Conservation (phyloP, 257 asterid genomes). For the Linderniella brevidens region DNA sequence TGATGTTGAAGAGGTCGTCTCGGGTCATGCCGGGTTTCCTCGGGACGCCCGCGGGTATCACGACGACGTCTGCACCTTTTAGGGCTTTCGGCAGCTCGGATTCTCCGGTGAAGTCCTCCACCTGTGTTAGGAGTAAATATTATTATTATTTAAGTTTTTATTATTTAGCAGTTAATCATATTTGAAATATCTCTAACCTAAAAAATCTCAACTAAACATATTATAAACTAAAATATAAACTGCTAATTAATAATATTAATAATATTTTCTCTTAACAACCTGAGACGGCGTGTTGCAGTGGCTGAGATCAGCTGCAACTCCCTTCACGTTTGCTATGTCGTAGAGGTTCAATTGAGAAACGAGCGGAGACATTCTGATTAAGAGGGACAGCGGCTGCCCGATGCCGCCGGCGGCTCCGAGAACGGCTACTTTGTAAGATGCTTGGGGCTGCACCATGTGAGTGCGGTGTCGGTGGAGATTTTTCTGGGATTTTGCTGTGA, state of each 20-base stretch:
- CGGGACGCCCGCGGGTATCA: slow-evolving; percentile 61
- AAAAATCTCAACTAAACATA: too few species aligned
- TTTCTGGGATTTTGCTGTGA: slow-evolving; percentile 20
- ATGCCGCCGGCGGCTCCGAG: slow-evolving; percentile 63
- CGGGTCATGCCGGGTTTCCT: slow-evolving; percentile 71
- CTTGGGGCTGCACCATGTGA: slow-evolving; percentile 33
- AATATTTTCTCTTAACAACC: too few species aligned
- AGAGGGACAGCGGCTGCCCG: slow-evolving; percentile 50
- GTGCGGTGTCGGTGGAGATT: slow-evolving; percentile 11
- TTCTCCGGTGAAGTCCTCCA: slow-evolving; percentile 39
- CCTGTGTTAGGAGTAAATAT: too few species aligned
- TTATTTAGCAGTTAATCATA: too few species aligned
- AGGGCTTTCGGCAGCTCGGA: slow-evolving; percentile 32
- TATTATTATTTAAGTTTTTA: too few species aligned
- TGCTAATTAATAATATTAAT: too few species aligned
- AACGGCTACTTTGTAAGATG: slow-evolving; percentile 46
- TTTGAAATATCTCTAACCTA: too few species aligned
- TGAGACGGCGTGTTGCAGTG: slow-evolving; percentile 59
- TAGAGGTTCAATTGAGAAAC: slow-evolving; percentile 39
- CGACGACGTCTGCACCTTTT: slow-evolving; percentile 39
- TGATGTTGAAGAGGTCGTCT: slow-evolving; percentile 52
- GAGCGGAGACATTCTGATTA: slow-evolving; percentile 50
- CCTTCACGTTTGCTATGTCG: slow-evolving; percentile 54
- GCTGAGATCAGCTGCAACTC: slow-evolving; percentile 57
- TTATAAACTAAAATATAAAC: too few species aligned